Evolutionary conservation across 805 yeast species (phyloP).

Genomic region (fission yeast (Schizosaccharomyces pombe)): DNA sequence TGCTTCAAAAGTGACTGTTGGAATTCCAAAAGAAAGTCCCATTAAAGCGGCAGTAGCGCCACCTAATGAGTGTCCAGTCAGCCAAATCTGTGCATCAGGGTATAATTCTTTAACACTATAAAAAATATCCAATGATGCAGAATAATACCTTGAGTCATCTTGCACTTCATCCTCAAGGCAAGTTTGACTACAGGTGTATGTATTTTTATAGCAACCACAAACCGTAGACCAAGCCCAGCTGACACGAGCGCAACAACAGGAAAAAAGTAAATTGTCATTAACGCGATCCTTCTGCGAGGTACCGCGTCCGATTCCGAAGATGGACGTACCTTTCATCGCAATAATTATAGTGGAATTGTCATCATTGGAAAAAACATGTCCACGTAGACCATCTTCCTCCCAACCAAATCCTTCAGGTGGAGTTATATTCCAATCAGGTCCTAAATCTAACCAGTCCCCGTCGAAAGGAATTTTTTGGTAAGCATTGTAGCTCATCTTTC

Average conservation of each 20-base stretch:
- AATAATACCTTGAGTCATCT: slow-evolving; percentile 59
- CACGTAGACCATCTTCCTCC: slow-evolving; percentile 66
- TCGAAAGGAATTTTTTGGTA: slow-evolving; percentile 54
- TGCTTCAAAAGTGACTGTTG: slow-evolving; percentile 75
- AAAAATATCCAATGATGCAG: slow-evolving; percentile 55
- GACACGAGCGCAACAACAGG: slow-evolving; percentile 89
- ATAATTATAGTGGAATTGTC: slow-evolving; percentile 41
- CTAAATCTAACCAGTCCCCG: slow-evolving; percentile 71
- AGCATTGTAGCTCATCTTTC: slow-evolving; percentile 75
- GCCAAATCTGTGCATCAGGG: slow-evolving; percentile 59
- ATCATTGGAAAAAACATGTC: slow-evolving; percentile 58
- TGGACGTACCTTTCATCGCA: slow-evolving; percentile 77
- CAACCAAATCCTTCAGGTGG: slow-evolving; percentile 57
- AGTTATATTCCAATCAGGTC: slow-evolving; percentile 13
- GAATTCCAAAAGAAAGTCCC: slow-evolving; percentile 76
- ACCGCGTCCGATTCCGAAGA: slow-evolving; percentile 34
- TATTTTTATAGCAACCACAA: slow-evolving; percentile 66
- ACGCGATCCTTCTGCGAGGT: slow-evolving; percentile 60
- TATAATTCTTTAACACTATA: slow-evolving; percentile 42
- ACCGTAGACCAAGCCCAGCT: slow-evolving; percentile 84
- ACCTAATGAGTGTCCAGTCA: slow-evolving; percentile 87
- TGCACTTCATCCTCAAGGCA: slow-evolving; percentile 61
- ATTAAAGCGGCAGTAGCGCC: slow-evolving; percentile 62
- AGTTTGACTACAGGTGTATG: slow-evolving; percentile 70
- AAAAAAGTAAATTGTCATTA: slow-evolving; percentile 57